Percentiles rank a stretch among this genome's conserved stretches.
Conservation (phyloP, 2,329 filamentous ascomycete genomes). For the Cordyceps sp. region DNA sequence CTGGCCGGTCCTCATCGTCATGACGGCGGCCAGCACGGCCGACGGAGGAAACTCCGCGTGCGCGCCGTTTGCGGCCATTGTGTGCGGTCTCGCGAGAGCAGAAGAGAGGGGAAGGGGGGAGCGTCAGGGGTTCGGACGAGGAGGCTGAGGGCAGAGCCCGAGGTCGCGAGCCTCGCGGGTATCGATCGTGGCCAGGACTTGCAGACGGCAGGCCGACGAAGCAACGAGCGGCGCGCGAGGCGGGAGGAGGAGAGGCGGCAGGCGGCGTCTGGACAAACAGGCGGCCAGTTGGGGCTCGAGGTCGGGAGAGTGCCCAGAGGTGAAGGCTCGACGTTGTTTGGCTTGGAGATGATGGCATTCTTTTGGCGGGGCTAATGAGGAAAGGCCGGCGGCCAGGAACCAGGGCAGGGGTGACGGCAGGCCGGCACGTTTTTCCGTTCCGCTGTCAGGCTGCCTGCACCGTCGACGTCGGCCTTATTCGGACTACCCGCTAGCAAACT, state of each 20-base stretch:
- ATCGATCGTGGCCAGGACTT: neutral
- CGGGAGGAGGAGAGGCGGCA: neutral
- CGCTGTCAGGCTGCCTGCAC: too few species aligned
- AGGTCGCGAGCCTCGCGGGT: neutral
- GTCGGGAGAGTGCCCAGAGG: too few species aligned
- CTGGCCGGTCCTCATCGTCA: conserved; percentile 79
- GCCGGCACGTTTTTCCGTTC: conserved; percentile 14
- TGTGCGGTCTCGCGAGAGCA: neutral
- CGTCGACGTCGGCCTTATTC: too few species aligned
- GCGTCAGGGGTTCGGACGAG: neutral
- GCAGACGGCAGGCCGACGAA: too few species aligned
- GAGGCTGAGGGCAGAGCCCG: neutral
- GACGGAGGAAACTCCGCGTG: conserved; percentile 60
- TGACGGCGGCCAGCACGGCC: conserved; percentile 68
- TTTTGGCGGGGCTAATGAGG: conserved; percentile 18
- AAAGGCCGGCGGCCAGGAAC: conserved; percentile 5
- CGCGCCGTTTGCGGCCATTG: conserved; percentile 50
- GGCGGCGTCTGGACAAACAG: neutral
- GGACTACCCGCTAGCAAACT: too few species aligned
- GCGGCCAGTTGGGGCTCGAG: too few species aligned
- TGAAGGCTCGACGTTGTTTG: neutral
- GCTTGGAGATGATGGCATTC: neutral
- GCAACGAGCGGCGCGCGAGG: neutral
- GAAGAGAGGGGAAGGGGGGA: neutral
- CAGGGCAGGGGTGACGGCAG: neutral